Conservation (phyloP, 169 alveolate species). For the Plasmodium coatneyi region DNA sequence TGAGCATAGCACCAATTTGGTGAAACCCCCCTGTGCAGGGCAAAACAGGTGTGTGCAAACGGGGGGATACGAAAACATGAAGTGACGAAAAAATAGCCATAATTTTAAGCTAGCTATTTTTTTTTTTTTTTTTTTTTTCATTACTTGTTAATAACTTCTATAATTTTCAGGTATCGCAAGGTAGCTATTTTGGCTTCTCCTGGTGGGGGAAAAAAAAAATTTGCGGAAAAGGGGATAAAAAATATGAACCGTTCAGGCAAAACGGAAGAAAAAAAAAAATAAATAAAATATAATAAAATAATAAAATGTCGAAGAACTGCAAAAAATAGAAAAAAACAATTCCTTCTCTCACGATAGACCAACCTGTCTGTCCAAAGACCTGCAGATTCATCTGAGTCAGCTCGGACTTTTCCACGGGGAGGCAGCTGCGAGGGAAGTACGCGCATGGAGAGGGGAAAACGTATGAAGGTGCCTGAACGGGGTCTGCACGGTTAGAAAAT, state of each 20-base stretch:
- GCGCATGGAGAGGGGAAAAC: background rate
- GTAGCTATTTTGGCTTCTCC: slow-evolving; percentile 76
- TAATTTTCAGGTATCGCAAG: slow-evolving; percentile 67
- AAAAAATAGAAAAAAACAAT: background rate
- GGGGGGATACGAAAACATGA: background rate
- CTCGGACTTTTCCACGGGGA: slow-evolving; percentile 64
- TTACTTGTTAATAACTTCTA: slow-evolving; percentile 72
- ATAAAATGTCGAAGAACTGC: background rate
- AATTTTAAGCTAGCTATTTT: background rate
- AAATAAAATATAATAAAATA: background rate
- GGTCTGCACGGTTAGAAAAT: background rate
- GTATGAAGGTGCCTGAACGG: background rate
- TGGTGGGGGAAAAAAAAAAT: background rate
- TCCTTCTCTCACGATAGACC: background rate
- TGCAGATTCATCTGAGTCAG: slow-evolving; percentile 64
- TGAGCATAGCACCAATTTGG: background rate
- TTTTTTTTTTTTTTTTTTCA: background rate
- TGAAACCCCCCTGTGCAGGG: background rate
- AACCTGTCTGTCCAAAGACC: slow-evolving; percentile 75
- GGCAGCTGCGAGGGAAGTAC: slow-evolving; percentile 17
- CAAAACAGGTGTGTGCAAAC: background rate
- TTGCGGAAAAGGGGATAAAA: background rate
- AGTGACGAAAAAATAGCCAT: background rate
- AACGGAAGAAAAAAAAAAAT: background rate
- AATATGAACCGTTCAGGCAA: slow-evolving; percentile 5